Base-by-base conservation (phyloP, 2,329 filamentous ascomycete species). In the Beauveria pseudobassiana region DNA sequence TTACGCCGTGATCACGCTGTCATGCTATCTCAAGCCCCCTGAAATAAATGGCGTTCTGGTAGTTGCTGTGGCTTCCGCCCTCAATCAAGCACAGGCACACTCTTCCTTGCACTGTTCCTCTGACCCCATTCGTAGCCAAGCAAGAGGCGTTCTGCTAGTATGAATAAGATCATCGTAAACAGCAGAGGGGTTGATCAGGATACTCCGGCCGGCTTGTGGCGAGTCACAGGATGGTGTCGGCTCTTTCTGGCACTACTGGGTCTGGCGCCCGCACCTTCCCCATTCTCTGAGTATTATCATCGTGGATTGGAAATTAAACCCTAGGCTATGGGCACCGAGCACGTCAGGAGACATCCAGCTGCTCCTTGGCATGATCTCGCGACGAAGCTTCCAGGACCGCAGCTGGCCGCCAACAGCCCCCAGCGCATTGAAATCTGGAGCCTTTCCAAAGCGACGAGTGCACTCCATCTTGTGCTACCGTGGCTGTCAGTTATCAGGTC, bases 401-500 rank as follows among this genome's bases (percentile, higher is more conserved):
- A 30, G 34, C 24, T 56, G 26, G 40, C 18, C 40, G 38, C 24
- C 42, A n/a, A 51, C 20, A 10, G 46, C 10, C 5, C 12, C 46
- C 20, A 43, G 38, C 38, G 14, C 24, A 10, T 34, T 12, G 38
- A 43, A 43, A 26, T 55, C 52, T 5, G 14, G 14, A 20, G 5
- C 14, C 43, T 28, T 28, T 26, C 2, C 24, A 30, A 40, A 55
- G 34, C 14, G 9, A 34, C 10, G 10, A 22, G 14, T 40, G 9
- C 45, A 26, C 14, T 14, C 45, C 42, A 42, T 50, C 22, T 10
- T 43, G 56, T 59, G 34, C 24, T n/a, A 43, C 56, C 22, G 34
- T 50, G 46, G 57, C 48, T 53, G 48, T 59, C 40, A 59, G 38
- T 30, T 52, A 52, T 59, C 57, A 52, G 14, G 46, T 30, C 46